phyloP scores from a whole-genome alignment of 2,329 filamentous ascomycete genomes.

The Dryadomyces quercivorus region DNA sequence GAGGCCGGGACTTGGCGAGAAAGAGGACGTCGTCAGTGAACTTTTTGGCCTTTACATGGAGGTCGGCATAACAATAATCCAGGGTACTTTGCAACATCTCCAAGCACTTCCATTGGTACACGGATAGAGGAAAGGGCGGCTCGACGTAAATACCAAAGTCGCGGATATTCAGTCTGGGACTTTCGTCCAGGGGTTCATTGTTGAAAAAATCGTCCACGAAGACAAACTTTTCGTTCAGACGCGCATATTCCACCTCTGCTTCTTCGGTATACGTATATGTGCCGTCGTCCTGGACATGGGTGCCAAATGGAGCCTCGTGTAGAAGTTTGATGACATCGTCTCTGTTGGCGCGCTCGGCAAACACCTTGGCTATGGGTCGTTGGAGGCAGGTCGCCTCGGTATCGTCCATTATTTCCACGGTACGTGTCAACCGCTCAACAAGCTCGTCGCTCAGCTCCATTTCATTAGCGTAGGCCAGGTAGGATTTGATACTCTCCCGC shows the following conservation, averaged over 20 bases:
- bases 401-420: no score
- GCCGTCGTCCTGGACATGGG: no score
- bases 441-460: neutral
- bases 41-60: neutral
- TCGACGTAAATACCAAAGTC: no score
- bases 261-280: no score
- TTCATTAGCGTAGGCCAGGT: neutral
- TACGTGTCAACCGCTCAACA: neutral
- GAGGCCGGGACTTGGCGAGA: neutral
- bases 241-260: no score
- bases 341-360: no score
- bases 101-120: neutral
- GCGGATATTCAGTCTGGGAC: neutral
- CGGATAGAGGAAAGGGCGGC: neutral
- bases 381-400: no score
- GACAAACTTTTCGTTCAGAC: no score
- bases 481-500: neutral
- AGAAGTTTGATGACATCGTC: no score
- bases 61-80: neutral
- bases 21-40: neutral
- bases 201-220: neutral
- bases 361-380: no score
- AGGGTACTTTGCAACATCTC: neutral
- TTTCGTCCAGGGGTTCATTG: neutral
- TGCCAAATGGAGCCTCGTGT: no score